These are phyloP conservation scores for Fusarium sp. DNA, from an alignment of 2,329 filamentous ascomycete genomes.

Conservation along the genomic window DNA sequence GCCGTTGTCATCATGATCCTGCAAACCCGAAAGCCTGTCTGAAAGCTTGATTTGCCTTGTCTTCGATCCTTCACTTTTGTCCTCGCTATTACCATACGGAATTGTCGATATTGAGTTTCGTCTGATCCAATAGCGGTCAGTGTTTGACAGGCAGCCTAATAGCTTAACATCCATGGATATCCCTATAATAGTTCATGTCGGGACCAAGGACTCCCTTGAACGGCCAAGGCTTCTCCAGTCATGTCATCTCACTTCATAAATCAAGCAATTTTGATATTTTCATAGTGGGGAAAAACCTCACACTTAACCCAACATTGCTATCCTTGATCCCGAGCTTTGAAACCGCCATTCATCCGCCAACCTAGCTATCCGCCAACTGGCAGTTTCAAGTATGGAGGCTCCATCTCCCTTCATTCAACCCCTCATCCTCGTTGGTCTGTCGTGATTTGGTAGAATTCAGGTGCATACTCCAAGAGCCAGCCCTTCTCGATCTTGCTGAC, in stretches of 20 bases:
- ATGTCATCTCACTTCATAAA: conserved; percentile 35
- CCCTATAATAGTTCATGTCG: conserved; percentile 10
- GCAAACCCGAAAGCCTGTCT: conserved; percentile 15
- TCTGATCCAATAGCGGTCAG: conserved; percentile 28
- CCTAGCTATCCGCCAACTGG: conserved; percentile 27
- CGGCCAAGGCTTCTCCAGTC: conserved; percentile 10
- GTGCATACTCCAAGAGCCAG: conserved; percentile 93
- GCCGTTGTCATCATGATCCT: conserved; percentile 20
- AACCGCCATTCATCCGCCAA: conserved; percentile 34
- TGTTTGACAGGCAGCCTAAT: conserved; percentile 15
- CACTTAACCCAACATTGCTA: conserved; percentile 14
- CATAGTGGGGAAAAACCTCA: conserved; percentile 38
- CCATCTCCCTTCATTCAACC: conserved; percentile 28
- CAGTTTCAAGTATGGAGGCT: conserved; percentile 40
- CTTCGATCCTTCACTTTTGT: background rate
- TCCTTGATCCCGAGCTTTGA: conserved; percentile 38
- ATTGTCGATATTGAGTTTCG: conserved; percentile 7
- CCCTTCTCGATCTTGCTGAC: conserved; percentile 92
- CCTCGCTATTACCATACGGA: conserved; percentile 1
- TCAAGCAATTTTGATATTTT: conserved; percentile 25
- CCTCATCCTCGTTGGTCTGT: conserved; percentile 46
- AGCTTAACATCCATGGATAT: conserved; percentile 5
- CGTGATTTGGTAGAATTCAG: conserved; percentile 80
- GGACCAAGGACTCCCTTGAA: conserved; percentile 13
- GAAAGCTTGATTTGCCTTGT: conserved; percentile 26